Evolutionary conservation across 306 rosid genomes (phyloP), one percentile per base, ranked within the genome.

Genomic region (Ziziphus jujuba): DNA sequence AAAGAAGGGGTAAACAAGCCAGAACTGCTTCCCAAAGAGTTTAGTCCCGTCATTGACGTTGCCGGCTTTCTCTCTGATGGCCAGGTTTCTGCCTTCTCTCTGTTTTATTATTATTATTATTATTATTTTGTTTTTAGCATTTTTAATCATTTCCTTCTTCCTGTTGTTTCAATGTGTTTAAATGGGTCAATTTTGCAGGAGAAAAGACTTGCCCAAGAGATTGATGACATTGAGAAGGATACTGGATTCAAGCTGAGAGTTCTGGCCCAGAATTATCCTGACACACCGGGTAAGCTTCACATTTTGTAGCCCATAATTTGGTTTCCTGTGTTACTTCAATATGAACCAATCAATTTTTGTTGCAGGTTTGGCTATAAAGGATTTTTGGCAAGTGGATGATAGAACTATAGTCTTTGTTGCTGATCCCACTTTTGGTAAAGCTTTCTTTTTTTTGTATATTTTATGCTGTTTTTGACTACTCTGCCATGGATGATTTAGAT

Each of bases 41-140:
- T 88, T 56, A 90, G 57, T 25, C 73, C 96, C 9, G 96, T 93
- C 76, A 81, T 93, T 79, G 98, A 93, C 76, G 98, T 90, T n/a
- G 98, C 97, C 0, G 96, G 98, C 7, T 93, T 90, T 81, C 97
- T 93, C 71, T 88, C 98, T 14, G 96, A 88, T 67, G 98, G 98
- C 54, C 98, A 90, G 90, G 98, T 90, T 14, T 63, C 40, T 31
- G 19, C 21, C 5, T 6, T 28, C 19, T 76, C 51, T 75, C 50
- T 51, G 59, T 49, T 15, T 9, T 15, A 19, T 36, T 33, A 3
- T 48, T 22, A 15, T 5, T 5, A 0, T 25, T 43, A 9, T 52
- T 19, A 2, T 3, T 6, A 6, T 48, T n/a, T 19, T 38, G 7
- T 57, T 28, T 31, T 76, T 59, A 16, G 20, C 16, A 2, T 25